Conservation (phyloP, 2,329 filamentous ascomycete genomes). For the Aspergillus alliaceus region DNA sequence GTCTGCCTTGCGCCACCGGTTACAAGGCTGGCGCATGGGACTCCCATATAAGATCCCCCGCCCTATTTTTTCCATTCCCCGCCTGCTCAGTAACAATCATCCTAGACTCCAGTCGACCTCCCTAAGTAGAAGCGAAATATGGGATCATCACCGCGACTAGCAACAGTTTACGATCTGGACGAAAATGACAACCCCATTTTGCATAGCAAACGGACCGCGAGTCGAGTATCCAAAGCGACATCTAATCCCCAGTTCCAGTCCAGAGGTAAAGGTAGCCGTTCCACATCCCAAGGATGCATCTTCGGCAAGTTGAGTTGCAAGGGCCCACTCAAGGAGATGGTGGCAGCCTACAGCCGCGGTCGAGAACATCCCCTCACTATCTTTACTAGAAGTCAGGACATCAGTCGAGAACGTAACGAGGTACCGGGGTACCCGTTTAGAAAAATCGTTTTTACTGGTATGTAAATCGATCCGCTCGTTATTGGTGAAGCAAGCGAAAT, state of each 20-base stretch:
- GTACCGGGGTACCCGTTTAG: slow-evolving; percentile 15
- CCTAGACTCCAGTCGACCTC: no score
- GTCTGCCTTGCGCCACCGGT: no score
- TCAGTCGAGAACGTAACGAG: slow-evolving; percentile 12
- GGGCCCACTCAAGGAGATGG: slow-evolving; percentile 13
- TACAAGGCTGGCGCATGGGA: no score
- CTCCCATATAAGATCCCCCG: no score
- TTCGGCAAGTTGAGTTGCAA: slow-evolving; percentile 10
- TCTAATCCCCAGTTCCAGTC: no score
- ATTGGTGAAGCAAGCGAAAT: no score
- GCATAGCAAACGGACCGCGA: not conserved
- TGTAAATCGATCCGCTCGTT: not conserved
- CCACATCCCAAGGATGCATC: not conserved
- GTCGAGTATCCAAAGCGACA: not conserved
- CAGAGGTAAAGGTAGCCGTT: no score
- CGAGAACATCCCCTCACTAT: slow-evolving; percentile 11
- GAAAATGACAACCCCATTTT: not conserved
- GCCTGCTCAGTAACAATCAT: no score
- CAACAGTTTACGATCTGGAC: not conserved
- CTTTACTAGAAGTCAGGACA: slow-evolving; percentile 14
- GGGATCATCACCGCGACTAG: not conserved
- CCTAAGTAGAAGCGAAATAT: no score
- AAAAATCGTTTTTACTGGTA: slow-evolving; percentile 17
- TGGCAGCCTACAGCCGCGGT: slow-evolving; percentile 1
- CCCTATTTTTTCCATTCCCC: no score